Base-by-base conservation (phyloP, 1,284 basidiomycete genomes). In the Marasmius tenuissimus region DNA sequence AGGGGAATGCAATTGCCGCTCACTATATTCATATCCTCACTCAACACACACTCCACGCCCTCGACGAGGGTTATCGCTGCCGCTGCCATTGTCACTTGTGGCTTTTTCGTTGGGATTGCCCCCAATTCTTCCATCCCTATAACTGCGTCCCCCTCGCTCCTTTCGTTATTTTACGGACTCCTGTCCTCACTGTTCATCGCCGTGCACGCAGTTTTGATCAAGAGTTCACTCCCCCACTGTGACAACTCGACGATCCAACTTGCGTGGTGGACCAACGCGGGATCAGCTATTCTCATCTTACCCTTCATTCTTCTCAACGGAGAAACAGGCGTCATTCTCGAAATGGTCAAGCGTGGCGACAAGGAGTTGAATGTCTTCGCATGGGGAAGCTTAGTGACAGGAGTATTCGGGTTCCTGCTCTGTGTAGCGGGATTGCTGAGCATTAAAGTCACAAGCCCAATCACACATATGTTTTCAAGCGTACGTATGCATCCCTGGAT, bases 401-500 rank as follows among this genome's bases (percentile, higher is more conserved):
- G 89, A 37, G 65, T 87, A n/a, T 89, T 91, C 66, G 88, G 89
- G 4, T 91, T 90, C 74, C 70, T 91, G 61, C 82, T 91, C 22
- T 89, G 88, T 66, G 76, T 91, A 53, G 88, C 89, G 0, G 87
- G 87, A 8, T 71, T 89, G 66, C 75, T 91, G 63, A 87, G 85
- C 68, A 89, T 91, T 74, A 90, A 89, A 68, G 81, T 89, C 54
- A 90, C 88, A 12, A 87, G 85, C 66, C 88, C 88, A 6, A 80
- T 90, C 60, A 89, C 88, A 1, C 88, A 89, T 70, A 91, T 91
- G 88, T 88, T 90, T 73, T 87, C 85, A 18, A 87, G 86, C 68
- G 88, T 89, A 68, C 72, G 85, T 80, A 39, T 40, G 47, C 60
- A 47, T 48, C 39, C 51, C 50, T 49, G 63, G 37, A 58, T 58